These are phyloP conservation scores for Xylaria grammica DNA, from an alignment of 495 filamentous ascomycete species.

Conservation along the genomic window DNA sequence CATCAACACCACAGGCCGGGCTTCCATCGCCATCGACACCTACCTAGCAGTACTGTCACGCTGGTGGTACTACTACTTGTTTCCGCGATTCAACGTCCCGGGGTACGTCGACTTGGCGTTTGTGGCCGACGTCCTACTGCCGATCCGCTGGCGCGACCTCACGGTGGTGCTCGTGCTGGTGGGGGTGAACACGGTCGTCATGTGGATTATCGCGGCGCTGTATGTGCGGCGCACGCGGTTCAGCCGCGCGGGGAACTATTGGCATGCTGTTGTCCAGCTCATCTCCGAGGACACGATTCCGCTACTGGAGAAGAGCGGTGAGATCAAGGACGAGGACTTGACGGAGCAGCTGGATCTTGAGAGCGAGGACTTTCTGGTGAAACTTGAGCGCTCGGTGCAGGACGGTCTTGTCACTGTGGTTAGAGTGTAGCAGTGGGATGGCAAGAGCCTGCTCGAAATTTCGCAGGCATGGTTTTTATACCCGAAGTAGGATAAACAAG, in stretches of 20 bases:
- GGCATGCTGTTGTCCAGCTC: not conserved
- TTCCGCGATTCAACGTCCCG: not conserved
- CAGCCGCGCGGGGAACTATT: not conserved
- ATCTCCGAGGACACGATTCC: not conserved
- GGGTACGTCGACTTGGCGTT: not conserved
- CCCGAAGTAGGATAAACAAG: no score
- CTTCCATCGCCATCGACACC: not conserved
- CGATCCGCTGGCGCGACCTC: not conserved
- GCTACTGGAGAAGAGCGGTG: not conserved
- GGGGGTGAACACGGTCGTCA: not conserved
- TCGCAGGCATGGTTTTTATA: no score
- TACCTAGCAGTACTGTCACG: not conserved
- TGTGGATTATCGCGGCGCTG: not conserved
- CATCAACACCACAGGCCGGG: not conserved
- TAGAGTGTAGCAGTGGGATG: not conserved
- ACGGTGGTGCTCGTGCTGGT: not conserved
- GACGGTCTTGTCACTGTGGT: slow-evolving; percentile 2
- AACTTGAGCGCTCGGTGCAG: not conserved
- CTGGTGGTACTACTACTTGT: not conserved
- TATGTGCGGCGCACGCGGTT: not conserved
- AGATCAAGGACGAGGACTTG: not conserved
- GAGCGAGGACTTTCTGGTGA: not conserved
- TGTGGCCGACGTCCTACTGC: not conserved
- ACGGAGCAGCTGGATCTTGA: not conserved
- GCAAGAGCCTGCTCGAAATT: not conserved